Evolutionary conservation across 139 green algal species (phyloP), one percentile per base, ranked within the genome.

Genomic region (Coelastrella sp.): DNA sequence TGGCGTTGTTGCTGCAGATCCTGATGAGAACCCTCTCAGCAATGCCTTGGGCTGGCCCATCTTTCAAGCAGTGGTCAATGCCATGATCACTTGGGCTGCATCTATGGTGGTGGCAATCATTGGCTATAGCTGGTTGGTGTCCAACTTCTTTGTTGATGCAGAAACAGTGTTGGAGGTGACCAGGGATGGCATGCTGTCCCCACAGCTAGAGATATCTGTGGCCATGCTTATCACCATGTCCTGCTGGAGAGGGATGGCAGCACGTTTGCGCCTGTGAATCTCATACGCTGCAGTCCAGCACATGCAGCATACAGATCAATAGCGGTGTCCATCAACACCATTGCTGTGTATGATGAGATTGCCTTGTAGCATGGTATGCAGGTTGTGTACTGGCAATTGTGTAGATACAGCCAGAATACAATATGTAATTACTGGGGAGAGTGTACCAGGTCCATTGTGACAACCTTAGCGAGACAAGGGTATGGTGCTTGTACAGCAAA

Each of bases 191-290:
- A 50, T 69, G 69, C 51, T 90, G 34, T 77, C 51, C 2, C 87
- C 87, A 35, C 83, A 90, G 83, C 71, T 88, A n/a, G 87, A 90
- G 87, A 73, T 90, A n/a, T 57, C 34, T 2, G 83, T 90, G 35
- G 87, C 87, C 3, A 21, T 87, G 77, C 83, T 90, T 7, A 88
- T 90, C 60, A 90, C 83, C n/a, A 88, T 90, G 83, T 66, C 79
- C 0, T 90, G 83, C 78, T 90, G 87, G 87, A 75, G 87, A 11
- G 87, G 87, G 27, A 90, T 90, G 37, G 87, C 75, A 4, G 69
- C 82, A 13, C 57, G 50, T 2, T 51, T 89, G 79, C 51, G 85
- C 2, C 53, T 80, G 57, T 73, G 38, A 37, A 34, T 5, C 21
- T 1, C 13, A 23, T 17, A 67, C 13, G 19, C 59, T 13, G 48